Evolutionary conservation across 75 land plant species (phyloP), one percentile per base, ranked within the genome.

Genomic region (Sequoia sempervirens): DNA sequence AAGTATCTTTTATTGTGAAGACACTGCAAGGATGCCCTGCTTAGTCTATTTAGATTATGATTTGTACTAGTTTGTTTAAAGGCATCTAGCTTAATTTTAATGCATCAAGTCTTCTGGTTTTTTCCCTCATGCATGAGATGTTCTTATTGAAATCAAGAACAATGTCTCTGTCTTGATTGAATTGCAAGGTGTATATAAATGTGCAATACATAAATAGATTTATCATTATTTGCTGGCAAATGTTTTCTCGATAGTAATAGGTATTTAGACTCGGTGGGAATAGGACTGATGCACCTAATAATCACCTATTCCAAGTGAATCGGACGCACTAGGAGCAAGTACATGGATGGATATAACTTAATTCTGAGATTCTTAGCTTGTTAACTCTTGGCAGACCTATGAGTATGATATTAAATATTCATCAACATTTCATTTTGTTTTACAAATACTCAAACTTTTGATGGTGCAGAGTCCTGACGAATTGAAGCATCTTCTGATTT

Each of bases 381-480:
- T 70, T 70, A 13, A 32, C 73, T 0, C 14, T 32, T 70, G 73
- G 73, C 15, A 2, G 32, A 3, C 3, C 4, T 30, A 70, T 70
- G 73, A 70, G 37, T 11, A 30, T 70, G 61, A 56, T 56, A 7
- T 61, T 6, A 20, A 61, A 23, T 61, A 61, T 61, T 61, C 8
- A 8, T 26, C 8, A 61, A 70, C 2, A 10, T 32, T 70, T 70
- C 73, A 70, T 10, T 1, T 32, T 70, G n/a, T 70, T 61, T 76
- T 12, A 79, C 37, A 79, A n/a, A 79, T 23, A 79, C 68, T 82
- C 26, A 23, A 82, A 32, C 50, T 56, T 75, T n/a, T 85, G 68
- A 81, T 53, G n/a, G 46, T 85, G 85, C 96, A 95, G 97, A 85
- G 58, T 34, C 32, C 83, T 28, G 93, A 95, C 17, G 96, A 92